phyloP scores from a whole-genome alignment of 2,329 filamentous ascomycete genomes.

The Fusarium guadeloupense region DNA sequence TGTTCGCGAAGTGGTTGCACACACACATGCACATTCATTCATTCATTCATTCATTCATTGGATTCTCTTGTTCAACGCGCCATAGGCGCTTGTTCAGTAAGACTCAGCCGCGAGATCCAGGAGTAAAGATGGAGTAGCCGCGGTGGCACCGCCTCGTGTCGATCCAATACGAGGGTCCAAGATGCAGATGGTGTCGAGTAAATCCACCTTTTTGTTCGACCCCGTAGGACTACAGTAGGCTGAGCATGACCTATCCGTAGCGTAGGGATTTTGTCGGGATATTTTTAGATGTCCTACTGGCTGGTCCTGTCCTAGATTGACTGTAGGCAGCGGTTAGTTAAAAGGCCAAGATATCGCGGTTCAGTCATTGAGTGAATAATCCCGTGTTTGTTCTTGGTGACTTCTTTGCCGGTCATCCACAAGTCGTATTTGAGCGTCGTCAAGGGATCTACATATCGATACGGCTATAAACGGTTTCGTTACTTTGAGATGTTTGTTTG shows the following conservation, averaged over 20 bases:
- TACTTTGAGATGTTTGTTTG: too few relatives aligned
- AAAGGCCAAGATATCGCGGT: neutral
- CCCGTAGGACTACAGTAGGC: conserved; percentile 15
- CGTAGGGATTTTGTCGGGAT: conserved; percentile 21
- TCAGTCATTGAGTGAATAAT: neutral
- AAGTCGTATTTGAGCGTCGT: too few relatives aligned
- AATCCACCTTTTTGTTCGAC: conserved; percentile 20
- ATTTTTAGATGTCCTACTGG: conserved; percentile 19
- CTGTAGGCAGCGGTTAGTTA: neutral
- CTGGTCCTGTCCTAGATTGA: neutral
- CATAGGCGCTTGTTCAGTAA: conserved; percentile 18
- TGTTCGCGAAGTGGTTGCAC: neutral
- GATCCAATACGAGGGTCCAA: conserved; percentile 33
- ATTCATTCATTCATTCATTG: too few relatives aligned
- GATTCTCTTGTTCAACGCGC: neutral
- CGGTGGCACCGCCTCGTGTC: conserved; percentile 34
- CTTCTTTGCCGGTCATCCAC: neutral
- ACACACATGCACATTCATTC: too few relatives aligned
- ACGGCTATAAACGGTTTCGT: too few relatives aligned
- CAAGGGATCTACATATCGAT: too few relatives aligned
- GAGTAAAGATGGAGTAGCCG: conserved; percentile 23
- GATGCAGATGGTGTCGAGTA: conserved; percentile 27
- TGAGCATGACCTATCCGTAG: conserved; percentile 7
- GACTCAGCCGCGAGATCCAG: conserved; percentile 8
- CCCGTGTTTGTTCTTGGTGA: neutral